Base-by-base conservation (phyloP, 192 early-diverging fungal genomes). In the Coemansia sp. region DNA sequence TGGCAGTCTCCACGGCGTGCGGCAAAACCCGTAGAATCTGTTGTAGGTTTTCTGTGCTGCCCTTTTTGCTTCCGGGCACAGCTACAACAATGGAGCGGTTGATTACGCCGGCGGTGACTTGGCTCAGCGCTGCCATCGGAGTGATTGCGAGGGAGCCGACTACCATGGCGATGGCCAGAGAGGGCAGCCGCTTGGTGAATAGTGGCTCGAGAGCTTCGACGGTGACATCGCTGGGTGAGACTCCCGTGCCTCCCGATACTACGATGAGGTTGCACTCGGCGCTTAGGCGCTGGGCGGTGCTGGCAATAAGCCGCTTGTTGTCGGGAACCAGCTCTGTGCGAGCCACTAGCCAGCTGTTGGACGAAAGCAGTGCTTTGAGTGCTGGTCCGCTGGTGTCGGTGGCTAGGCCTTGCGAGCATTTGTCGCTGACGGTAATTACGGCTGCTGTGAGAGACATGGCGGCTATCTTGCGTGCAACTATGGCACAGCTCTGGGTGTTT, bases 171-270 rank as follows among this genome's bases (percentile, higher is more conserved):
- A 84, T 85, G 0, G 82, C 79, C 23, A 98, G 76, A n/a, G 92
- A 88, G 1, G 86, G 81, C 1, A 91, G 83, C 4, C 57, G 50
- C 52, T 82, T 77, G 14, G 83, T 78, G 25, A 94, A 77, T 36
- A 94, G 53, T n/a, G 85, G 84, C 17, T 70, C 47, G 10, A 98
- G 55, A 1, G 92, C 92, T 72, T 92, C 92, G 3, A 93, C 88
- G 2, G 95, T 96, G 6, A 84, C 81, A 52, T 98, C 95, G 40
- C 89, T 72, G 25, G 82, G 66, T 13, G 87, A 84, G 49, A 98
- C 84, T 1, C 95, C 95, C 5, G 95, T 98, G n/a, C 95, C 95
- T 4, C 95, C 95, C 5, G 89, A 84, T 0, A 89, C 84, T 5
- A 95, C 43, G 10, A 95, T 63, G n/a, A 98, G 62, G 30, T 87